Base-by-base conservation (phyloP, 768 basidiomycete genomes). In the Amanita phalloides region DNA sequence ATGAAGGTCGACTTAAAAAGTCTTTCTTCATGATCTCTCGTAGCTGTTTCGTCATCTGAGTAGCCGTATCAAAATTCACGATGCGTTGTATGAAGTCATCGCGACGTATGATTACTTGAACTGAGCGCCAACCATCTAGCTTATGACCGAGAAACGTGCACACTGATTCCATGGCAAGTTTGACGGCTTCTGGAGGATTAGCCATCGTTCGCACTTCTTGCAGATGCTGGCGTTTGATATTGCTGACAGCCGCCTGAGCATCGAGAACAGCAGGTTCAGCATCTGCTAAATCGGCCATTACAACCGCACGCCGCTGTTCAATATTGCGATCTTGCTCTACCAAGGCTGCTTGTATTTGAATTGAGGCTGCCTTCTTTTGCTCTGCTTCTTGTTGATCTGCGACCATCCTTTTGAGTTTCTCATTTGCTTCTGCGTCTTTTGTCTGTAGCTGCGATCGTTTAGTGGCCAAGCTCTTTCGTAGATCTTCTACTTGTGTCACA, bases 191-290 rank as follows among this genome's bases (percentile, higher is more conserved):
- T 0, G 96, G 96, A 43, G 96, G 96, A 62, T 97, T 97, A 41
- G 92, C 90, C 94, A 99, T 97, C 8, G 90, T 80, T 60, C 96
- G 81, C 38, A 98, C 96, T 79, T 99, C 96, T 62, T 94, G 89
- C 38, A 99, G 70, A 61, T 98, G 94, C 61, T 92, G 89, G 58
- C 83, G 82, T 68, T 90, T 96, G 74, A 99, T 98, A 64, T 86
- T 95, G 58, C 86, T 90, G 61, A 99, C 96, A n/a, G 96, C 96
- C 3, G 90, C 69, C 62, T 96, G 87, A 20, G 96, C 96, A 11
- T 98, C 94, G 20, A 89, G 66, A 28, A 99, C 96, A 20, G 96
- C 96, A 10, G 96, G 96, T 64, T 99, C 95, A 2, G 96, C 96
- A 54, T 97, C 91, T 6, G 94, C 95, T 21, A 99, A 82, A 64